A percentile compares a stretch with the other conserved stretches of the same genome.
phyloP scores from a whole-genome alignment of 2,329 filamentous ascomycete genomes.

The Ascochyta fabae region DNA sequence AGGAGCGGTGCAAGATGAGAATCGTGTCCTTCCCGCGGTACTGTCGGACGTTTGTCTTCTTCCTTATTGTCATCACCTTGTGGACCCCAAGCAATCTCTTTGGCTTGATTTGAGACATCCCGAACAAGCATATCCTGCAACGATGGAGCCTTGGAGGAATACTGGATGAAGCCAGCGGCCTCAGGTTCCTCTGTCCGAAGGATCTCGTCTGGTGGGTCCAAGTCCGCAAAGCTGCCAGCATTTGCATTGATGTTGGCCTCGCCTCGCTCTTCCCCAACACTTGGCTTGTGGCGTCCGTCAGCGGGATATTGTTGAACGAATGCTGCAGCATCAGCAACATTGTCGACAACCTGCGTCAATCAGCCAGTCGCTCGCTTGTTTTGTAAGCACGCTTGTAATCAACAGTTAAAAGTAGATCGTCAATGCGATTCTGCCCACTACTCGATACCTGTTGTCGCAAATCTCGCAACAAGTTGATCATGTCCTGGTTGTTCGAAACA shows the following conservation, averaged over 20 bases:
- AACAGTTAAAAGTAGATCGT: conserved; percentile 29
- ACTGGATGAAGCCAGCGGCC: conserved; percentile 37
- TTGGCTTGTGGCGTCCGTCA: conserved; percentile 12
- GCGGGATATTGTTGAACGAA: conserved; percentile 15
- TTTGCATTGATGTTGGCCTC: conserved; percentile 33
- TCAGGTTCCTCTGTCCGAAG: conserved; percentile 27
- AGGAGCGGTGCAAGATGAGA: conserved; percentile 13
- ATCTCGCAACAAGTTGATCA: conserved; percentile 34
- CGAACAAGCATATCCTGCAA: conserved; percentile 25
- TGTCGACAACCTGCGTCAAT: conserved; percentile 22
- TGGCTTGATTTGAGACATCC: background rate
- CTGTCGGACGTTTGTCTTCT: conserved; percentile 18
- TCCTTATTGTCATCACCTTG: conserved; percentile 24
- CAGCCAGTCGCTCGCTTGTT: background rate
- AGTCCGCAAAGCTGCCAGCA: conserved; percentile 33
- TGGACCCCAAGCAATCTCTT: conserved; percentile 25
- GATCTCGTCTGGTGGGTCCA: conserved; percentile 34
- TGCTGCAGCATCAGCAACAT: conserved; percentile 30
- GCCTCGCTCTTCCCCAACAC: conserved; percentile 16
- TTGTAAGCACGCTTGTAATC: background rate
- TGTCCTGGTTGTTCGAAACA: conserved; percentile 36
- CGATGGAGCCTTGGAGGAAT: conserved; percentile 36
- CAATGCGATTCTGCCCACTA: conserved; percentile 24
- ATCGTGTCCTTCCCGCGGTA: conserved; percentile 14
- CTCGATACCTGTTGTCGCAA: conserved; percentile 23